These are phyloP conservation scores for Hansenula anomala DNA, from an alignment of 1,139 yeast genomes.

Conservation along the genomic window DNA sequence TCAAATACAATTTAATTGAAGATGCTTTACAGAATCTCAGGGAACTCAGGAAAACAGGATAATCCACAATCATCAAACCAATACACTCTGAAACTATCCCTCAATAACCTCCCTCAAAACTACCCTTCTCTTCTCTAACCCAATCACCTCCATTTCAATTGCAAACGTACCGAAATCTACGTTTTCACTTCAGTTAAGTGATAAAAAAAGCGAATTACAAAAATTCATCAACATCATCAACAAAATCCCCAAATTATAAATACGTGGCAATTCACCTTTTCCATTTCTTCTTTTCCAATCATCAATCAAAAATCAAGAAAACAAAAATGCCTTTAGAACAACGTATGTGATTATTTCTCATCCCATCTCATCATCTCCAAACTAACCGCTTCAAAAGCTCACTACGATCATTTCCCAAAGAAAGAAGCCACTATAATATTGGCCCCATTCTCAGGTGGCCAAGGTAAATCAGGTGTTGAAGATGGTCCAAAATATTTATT, in stretches of 20 bases:
- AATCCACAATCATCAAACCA: too few species aligned
- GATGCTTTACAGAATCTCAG: too few species aligned
- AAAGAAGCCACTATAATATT: slow-evolving; percentile 60
- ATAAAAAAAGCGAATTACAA: slow-evolving; percentile 19
- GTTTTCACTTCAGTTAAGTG: slow-evolving; percentile 15
- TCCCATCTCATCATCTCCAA: not conserved
- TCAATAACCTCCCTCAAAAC: too few species aligned
- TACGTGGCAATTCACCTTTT: not conserved
- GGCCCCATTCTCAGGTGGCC: slow-evolving; percentile 97
- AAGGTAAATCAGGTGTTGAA: slow-evolving; percentile 90
- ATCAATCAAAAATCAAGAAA: too few species aligned
- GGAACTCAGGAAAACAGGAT: too few species aligned
- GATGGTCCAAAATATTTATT: slow-evolving; percentile 83
- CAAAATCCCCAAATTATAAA: not conserved
- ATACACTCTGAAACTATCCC: too few species aligned
- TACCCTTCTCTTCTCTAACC: too few species aligned
- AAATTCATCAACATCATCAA: not conserved
- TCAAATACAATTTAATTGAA: too few species aligned
- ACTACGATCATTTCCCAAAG: slow-evolving; percentile 48
- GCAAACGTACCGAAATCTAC: too few species aligned
- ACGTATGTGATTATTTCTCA: too few species aligned
- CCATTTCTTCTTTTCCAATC: not conserved
- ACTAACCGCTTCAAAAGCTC: slow-evolving; percentile 9
- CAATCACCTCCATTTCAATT: too few species aligned
- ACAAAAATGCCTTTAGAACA: too few species aligned